phyloP scores from a whole-genome alignment of 371 early-diverging fungal species.

The Apophysomyces trapeziformis region DNA sequence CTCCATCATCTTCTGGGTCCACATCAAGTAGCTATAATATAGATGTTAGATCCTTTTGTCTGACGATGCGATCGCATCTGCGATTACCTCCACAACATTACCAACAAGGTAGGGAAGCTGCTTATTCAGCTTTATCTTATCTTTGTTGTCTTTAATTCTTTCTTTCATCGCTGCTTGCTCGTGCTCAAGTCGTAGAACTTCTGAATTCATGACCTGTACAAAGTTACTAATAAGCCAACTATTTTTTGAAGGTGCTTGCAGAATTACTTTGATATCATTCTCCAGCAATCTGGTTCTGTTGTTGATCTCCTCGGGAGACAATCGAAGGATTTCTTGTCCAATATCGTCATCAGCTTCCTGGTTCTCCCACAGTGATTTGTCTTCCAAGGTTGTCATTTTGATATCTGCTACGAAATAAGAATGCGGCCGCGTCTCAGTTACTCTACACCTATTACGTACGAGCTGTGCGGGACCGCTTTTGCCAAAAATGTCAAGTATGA shows the following conservation, averaged over 20 bases:
- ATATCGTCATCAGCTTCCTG: constrained; percentile 74
- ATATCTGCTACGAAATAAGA: background rate
- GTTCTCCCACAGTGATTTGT: constrained; percentile 69
- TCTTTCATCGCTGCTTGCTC: constrained; percentile 91
- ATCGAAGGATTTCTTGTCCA: constrained; percentile 89
- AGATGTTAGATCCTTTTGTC: background rate
- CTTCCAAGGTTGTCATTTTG: constrained; percentile 68
- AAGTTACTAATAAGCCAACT: no score
- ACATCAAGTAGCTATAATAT: constrained; percentile 85
- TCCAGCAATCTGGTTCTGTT: constrained; percentile 93
- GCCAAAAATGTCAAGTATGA: no score
- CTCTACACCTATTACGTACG: background rate
- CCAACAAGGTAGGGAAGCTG: constrained; percentile 99
- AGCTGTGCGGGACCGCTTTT: background rate
- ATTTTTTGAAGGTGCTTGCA: no score
- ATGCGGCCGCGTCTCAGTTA: background rate
- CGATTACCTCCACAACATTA: constrained; percentile 95
- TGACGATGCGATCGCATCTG: background rate
- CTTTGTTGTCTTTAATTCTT: constrained; percentile 98
- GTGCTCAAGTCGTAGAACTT: constrained; percentile 84
- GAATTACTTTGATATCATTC: constrained; percentile 89
- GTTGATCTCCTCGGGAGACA: constrained; percentile 88
- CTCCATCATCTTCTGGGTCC: constrained; percentile 84
- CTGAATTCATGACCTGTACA: constrained; percentile 87
- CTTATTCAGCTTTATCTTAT: constrained; percentile 99